Evolutionary conservation across 352 stramenopile genomes (phyloP).

Genomic region (Halophytophthora polymorphica): DNA sequence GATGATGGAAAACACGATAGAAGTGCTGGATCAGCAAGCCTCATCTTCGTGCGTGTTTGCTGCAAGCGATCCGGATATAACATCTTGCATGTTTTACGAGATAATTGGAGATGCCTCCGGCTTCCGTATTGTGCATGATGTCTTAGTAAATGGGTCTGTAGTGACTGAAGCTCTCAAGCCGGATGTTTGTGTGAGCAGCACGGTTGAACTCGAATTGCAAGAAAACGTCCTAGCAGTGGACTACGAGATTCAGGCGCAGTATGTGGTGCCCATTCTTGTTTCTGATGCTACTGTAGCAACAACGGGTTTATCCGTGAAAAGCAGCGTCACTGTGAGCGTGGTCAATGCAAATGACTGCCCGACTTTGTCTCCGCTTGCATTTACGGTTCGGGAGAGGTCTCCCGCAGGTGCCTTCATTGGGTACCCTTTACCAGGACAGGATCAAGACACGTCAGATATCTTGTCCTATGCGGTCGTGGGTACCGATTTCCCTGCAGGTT

Average conservation of each 20-base stretch:
- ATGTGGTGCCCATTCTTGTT: slow-evolving; percentile 25
- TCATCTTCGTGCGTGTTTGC: slow-evolving; percentile 30
- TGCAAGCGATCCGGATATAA: slow-evolving; percentile 36
- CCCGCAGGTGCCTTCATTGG: slow-evolving; percentile 29
- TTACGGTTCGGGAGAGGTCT: slow-evolving; percentile 42
- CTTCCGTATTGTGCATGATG: slow-evolving; percentile 13
- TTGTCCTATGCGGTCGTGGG: slow-evolving; percentile 38
- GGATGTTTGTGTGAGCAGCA: slow-evolving; percentile 6
- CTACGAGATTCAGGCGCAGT: slow-evolving; percentile 34
- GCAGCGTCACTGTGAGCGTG: slow-evolving; percentile 30
- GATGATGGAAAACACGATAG: slow-evolving; percentile 44
- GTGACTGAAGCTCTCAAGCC: slow-evolving; percentile 2
- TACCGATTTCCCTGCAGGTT: slow-evolving; percentile 19
- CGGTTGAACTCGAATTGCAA: slow-evolving; percentile 15
- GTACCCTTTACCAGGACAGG: slow-evolving; percentile 46
- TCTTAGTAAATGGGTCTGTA: slow-evolving; percentile 1
- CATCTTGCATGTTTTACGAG: slow-evolving; percentile 45
- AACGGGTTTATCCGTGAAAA: slow-evolving; percentile 24
- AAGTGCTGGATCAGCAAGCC: slow-evolving; percentile 14
- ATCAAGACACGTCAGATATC: slow-evolving; percentile 48
- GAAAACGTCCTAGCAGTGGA: slow-evolving; percentile 18
- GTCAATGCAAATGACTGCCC: slow-evolving; percentile 61
- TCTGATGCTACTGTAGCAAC: slow-evolving; percentile 32
- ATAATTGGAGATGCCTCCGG: slow-evolving; percentile 17
- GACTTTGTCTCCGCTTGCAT: slow-evolving; percentile 27